Conservation (phyloP, 176 grass and related monocot genomes). For the Ensete glaucum region DNA sequence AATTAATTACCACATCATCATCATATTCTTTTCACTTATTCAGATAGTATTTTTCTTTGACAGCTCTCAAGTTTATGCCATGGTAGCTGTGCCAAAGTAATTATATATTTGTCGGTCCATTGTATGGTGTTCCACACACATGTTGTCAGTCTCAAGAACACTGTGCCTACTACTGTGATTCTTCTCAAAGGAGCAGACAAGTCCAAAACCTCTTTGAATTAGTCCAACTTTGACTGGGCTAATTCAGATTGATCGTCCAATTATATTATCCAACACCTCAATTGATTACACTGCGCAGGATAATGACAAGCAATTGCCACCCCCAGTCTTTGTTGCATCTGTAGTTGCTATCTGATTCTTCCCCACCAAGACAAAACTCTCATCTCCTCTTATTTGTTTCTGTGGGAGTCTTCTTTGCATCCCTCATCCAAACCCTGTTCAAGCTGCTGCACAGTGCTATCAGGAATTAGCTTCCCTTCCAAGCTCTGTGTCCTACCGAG, state of each 20-base stretch:
- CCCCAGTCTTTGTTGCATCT: not conserved
- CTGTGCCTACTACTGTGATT: not conserved
- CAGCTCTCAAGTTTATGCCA: not conserved
- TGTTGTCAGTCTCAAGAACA: not conserved
- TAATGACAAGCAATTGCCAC: constrained; percentile 4
- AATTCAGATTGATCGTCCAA: not conserved
- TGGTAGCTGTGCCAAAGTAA: not conserved
- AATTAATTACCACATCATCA: not conserved
- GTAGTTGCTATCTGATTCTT: constrained; percentile 1
- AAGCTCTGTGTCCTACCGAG: no score
- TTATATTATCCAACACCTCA: not conserved
- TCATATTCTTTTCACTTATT: not conserved
- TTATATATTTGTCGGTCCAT: not conserved
- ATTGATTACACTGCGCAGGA: not conserved
- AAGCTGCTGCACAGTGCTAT: not conserved
- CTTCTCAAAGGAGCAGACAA: not conserved
- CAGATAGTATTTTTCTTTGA: not conserved
- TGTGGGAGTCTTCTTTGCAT: not conserved
- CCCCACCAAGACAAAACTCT: not conserved
- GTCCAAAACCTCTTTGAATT: not conserved
- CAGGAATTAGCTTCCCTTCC: no score
- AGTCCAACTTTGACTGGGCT: not conserved
- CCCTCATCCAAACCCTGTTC: not conserved
- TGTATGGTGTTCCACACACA: not conserved
- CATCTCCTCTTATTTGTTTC: not conserved